A percentile compares a stretch with the other conserved stretches of the same genome.
These are phyloP conservation scores for Penicillium sp. DNA, from an alignment of 2,329 filamentous ascomycete species.

Conservation along the genomic window DNA sequence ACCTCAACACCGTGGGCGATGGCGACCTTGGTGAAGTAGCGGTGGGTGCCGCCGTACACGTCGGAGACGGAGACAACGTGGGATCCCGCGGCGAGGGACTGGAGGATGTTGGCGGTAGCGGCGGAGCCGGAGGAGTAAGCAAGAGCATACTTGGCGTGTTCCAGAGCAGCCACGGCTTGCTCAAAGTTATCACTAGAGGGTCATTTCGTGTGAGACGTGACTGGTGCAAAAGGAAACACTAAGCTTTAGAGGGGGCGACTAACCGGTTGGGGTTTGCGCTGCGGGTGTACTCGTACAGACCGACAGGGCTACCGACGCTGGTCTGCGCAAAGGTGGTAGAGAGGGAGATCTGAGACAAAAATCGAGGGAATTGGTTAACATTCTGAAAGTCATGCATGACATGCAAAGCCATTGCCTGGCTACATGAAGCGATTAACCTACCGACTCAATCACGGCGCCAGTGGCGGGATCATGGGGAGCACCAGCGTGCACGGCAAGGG, in stretches of 20 bases:
- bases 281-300: constrained; percentile 86
- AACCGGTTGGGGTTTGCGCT: constrained; percentile 85
- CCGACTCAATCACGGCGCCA: constrained; percentile 88
- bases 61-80: constrained; percentile 96
- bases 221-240: too few species aligned
- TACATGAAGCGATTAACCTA: constrained; percentile 28
- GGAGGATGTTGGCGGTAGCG: constrained; percentile 86
- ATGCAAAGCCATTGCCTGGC: not conserved
- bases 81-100: constrained; percentile 81
- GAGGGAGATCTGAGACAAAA: constrained; percentile 64
- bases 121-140: constrained; percentile 93
- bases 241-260: constrained; percentile 11
- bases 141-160: constrained; percentile 86
- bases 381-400: not conserved
- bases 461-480: constrained; percentile 84
- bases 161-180: constrained; percentile 79
- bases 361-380: constrained; percentile 6
- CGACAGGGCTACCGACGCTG: constrained; percentile 78
- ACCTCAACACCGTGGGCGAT: constrained; percentile 89
- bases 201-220: constrained; percentile 2
- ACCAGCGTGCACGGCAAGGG: constrained; percentile 89
- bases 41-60: constrained; percentile 95
- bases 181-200: constrained; percentile 74
- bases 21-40: constrained; percentile 98
- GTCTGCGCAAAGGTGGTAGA: constrained; percentile 96